A percentile compares a stretch with the other conserved stretches of the same genome.
Evolutionary conservation across 441 rosid species (phyloP).

Genomic region (Adansonia gregorii): DNA sequence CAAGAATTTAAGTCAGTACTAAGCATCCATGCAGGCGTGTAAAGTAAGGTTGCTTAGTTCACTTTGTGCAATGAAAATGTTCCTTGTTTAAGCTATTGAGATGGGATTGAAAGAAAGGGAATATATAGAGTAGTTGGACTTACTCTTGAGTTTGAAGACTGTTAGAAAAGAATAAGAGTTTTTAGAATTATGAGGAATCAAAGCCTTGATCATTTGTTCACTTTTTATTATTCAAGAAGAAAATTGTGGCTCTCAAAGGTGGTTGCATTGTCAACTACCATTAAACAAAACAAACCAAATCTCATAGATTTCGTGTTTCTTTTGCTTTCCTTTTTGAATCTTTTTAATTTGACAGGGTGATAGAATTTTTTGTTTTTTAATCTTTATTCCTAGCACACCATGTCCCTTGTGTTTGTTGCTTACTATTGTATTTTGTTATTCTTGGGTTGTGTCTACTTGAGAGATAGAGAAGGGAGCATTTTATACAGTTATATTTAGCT

Average conservation of each 20-base stretch:
- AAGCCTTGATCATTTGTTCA: slow-evolving; percentile 8
- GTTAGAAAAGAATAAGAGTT: slow-evolving; percentile 23
- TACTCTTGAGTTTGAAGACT: slow-evolving; percentile 35
- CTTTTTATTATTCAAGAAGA: slow-evolving; percentile 17
- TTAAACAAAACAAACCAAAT: slow-evolving; percentile 10
- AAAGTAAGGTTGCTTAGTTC: not conserved
- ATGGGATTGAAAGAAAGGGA: slow-evolving; percentile 13
- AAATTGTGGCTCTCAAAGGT: slow-evolving; percentile 30
- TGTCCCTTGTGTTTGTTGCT: slow-evolving; percentile 23
- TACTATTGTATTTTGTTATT: not conserved
- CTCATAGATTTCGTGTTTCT: not conserved
- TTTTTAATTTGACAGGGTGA: slow-evolving; percentile 12
- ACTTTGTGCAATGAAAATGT: slow-evolving; percentile 9
- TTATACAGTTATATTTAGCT: not conserved
- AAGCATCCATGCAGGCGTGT: not conserved
- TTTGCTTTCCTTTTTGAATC: not conserved
- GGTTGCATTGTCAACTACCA: slow-evolving; percentile 42
- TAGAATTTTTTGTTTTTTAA: not conserved
- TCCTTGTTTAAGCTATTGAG: slow-evolving; percentile 5
- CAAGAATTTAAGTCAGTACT: not conserved
- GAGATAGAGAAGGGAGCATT: not conserved
- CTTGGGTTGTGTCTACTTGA: not conserved
- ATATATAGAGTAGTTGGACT: slow-evolving; percentile 34
- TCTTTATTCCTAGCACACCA: slow-evolving; percentile 6
- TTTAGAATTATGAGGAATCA: slow-evolving; percentile 30